Evolutionary conservation across 306 rosid genomes (phyloP), one percentile per base, ranked within the genome.

Genomic region (Lathyrus oleraceus): DNA sequence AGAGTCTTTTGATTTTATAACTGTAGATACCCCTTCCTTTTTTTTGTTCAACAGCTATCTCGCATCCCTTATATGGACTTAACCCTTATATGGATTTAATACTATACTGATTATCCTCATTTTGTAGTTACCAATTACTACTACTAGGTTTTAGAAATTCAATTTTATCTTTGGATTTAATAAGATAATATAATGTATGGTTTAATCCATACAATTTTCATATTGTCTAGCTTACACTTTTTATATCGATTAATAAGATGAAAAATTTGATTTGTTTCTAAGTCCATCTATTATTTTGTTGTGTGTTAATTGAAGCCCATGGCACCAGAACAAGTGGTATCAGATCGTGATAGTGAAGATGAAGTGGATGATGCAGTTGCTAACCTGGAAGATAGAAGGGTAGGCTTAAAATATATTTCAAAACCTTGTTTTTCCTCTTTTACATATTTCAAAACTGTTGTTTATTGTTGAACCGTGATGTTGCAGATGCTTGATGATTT

Each of bases 401-500:
- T 94, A 88, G 68, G 79, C 80, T 70, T 40, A 40, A 61, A 42
- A 27, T 44, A 19, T 60, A 62, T 71, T 60, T 60, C 20, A 51
- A 47, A n/a, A n/a, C 58, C 42, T 38, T 14, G n/a, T 58, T 49
- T 30, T 73, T n/a, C n/a, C 8, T 43, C 32, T 51, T 71, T 51
- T 51, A 36, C 67, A 43, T 76, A 23, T 73, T 25, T 61, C 35
- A 61, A 72, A 66, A 59, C 1, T 3, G 10, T 63, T 71, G 59
- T 61, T 61, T 75, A 81, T 83, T 66, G 74, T 40, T 36, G 47
- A 71, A 57, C 59, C 74, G 38, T 77, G 61, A 67, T 71, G 70
- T 77, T 81, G 80, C 91, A 94, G 99, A 94, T 94, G 99, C 99
- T 94, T 61, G 99, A 94, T 71, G 99, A 94, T 86, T 94, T 94